A percentile compares a stretch with the other conserved stretches of the same genome.
Evolutionary conservation across 768 basidiomycete genomes (phyloP).

Genomic region (Kwoniella pini): DNA sequence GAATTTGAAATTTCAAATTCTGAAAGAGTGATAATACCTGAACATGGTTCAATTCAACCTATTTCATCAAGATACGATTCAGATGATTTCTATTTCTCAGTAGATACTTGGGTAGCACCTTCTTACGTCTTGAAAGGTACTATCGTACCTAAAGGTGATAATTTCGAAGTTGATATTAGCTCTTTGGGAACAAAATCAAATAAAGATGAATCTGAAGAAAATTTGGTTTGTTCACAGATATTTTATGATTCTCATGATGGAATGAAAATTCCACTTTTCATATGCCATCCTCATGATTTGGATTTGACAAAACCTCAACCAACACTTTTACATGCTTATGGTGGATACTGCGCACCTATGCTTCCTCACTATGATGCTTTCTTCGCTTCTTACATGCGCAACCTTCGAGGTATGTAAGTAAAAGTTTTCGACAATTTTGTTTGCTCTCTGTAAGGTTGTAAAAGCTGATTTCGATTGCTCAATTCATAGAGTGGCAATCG

Average conservation of each 20-base stretch:
- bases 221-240: constrained; percentile 17
- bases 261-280: constrained; percentile 20
- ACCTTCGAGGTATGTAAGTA: constrained; percentile 22
- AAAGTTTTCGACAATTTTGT: too few relatives aligned
- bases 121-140: constrained; percentile 16
- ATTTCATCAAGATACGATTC: constrained; percentile 9
- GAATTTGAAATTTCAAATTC: constrained; percentile 7
- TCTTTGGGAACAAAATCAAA: not conserved
- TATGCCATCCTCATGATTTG: constrained; percentile 18
- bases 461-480: too few relatives aligned
- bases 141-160: not conserved
- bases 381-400: constrained; percentile 22
- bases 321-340: constrained; percentile 23
- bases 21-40: constrained; percentile 13
- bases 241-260: constrained; percentile 22
- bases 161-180: constrained; percentile 11
- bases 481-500: constrained; percentile 15
- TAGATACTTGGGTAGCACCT: constrained; percentile 23
- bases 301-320: constrained; percentile 16
- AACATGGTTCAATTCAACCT: constrained; percentile 18
- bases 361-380: constrained; percentile 15
- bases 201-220: not conserved
- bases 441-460: too few relatives aligned
- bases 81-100: constrained; percentile 16
- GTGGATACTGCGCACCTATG: constrained; percentile 14